A percentile compares a stretch with the other conserved stretches of the same genome.
phyloP scores from a whole-genome alignment of 306 rosid genomes.

The Aeschynomene evenia region DNA sequence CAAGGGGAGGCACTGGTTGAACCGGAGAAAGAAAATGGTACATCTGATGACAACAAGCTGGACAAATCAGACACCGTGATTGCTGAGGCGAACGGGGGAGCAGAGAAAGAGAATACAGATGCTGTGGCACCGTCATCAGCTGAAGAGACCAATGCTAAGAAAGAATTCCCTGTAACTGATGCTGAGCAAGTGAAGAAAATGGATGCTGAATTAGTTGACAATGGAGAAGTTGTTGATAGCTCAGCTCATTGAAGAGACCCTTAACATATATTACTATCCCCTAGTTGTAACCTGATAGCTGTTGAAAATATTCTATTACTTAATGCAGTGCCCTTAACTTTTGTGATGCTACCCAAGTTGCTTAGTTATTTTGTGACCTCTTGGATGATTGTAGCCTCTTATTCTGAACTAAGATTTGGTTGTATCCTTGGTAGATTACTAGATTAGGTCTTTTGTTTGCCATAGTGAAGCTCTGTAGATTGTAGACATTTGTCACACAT shows the following conservation, averaged over 20 bases:
- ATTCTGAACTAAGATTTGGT: conserved; percentile 30
- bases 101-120: conserved; percentile 31
- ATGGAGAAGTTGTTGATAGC: conserved; percentile 46
- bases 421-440: conserved; percentile 35
- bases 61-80: conserved; percentile 20
- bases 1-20: conserved; percentile 28
- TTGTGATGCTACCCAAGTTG: conserved; percentile 16
- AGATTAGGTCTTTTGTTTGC: conserved; percentile 39
- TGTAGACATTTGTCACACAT: conserved; percentile 29
- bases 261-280: conserved; percentile 2
- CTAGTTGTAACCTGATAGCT: conserved; percentile 23
- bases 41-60: conserved; percentile 33
- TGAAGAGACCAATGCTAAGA: conserved; percentile 33
- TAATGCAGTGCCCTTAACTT: conserved; percentile 22
- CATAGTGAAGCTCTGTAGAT: conserved; percentile 33
- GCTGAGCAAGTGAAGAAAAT: conserved; percentile 41
- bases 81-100: conserved; percentile 42
- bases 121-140: conserved; percentile 15
- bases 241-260: conserved; percentile 37
- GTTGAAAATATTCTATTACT: conserved; percentile 29
- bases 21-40: conserved; percentile 35
- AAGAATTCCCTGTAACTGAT: conserved; percentile 34
- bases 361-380: conserved; percentile 32
- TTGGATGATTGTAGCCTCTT: conserved; percentile 47
- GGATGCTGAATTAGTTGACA: conserved; percentile 44